Evolutionary conservation across 2,329 filamentous ascomycete genomes (phyloP), one percentile per base, ranked within the genome.

Genomic region (Apiospora hydei): DNA sequence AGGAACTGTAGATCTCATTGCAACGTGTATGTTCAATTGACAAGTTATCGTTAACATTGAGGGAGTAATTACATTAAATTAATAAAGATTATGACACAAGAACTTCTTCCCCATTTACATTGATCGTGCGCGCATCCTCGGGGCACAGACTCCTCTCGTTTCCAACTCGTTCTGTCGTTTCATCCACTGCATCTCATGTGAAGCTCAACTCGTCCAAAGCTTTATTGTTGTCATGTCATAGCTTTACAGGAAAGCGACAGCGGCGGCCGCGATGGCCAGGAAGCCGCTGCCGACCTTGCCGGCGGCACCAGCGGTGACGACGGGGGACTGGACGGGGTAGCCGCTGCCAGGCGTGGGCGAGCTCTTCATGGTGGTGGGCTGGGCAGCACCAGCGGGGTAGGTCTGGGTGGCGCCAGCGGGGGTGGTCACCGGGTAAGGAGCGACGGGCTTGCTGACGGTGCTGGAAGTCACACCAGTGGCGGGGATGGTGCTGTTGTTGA

Each of bases 221-320:
- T 11, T 41, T 3, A n/a, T 34, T n/a, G 21, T 34, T n/a, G 21
- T 26, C 6, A 51, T 13, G 16, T 61, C 26, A 61, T 16, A 38
- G 34, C 34, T 73, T 77, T 75, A 77, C 69, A 76, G 69, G 6
- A 80, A 70, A 34, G 75, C 75, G 34, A 76, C 69, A 8, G 77
- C 71, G 49, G 74, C 77, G 57, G 74, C 77, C 47, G 74, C 70
- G 41, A 76, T 24, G 69, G 77, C 79, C 11, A 79, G 21, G 24
- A 76, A 47, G 69, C 78, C 76, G 71, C 76, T 75, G 69, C 76
- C 73, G 24, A 79, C 66, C 75, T 78, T 79, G 26, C 72, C 74
- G 11, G 76, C 78, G 69, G 76, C 79, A 18, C 75, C 76, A 30
- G 75, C 75, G 38, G 71, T 67, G 67, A 74, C 66, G 34, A 38